Percentiles rank a stretch among this genome's conserved stretches.
phyloP scores from a whole-genome alignment of 805 yeast species.

The Spathaspora sp. region DNA sequence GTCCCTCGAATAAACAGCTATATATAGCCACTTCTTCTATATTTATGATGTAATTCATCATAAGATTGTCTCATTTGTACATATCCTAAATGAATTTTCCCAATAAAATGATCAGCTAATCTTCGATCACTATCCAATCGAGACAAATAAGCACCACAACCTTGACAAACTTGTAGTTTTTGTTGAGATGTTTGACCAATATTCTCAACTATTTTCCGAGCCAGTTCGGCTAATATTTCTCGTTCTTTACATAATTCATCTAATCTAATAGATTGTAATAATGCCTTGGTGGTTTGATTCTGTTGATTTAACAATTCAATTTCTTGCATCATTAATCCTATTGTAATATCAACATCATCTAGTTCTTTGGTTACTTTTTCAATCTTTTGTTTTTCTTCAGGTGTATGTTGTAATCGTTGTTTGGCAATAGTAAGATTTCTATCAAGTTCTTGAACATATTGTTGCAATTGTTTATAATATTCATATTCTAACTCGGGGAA shows the following conservation, averaged over 20 bases:
- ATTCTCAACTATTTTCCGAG: conserved; percentile 61
- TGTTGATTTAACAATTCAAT: conserved; percentile 48
- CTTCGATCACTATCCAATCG: conserved; percentile 84
- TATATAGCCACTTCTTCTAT: conserved; percentile 7
- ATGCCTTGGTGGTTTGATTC: conserved; percentile 48
- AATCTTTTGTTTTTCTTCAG: conserved; percentile 65
- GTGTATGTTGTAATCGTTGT: conserved; percentile 64
- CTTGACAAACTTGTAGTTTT: conserved; percentile 83
- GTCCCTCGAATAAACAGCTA: not conserved
- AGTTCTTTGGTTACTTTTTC: conserved; percentile 52
- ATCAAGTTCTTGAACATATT: conserved; percentile 63
- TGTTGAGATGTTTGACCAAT: conserved; percentile 86
- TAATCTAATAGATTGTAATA: conserved; percentile 46
- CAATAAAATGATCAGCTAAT: conserved; percentile 84
- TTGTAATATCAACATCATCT: conserved; percentile 57
- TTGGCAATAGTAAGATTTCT: conserved; percentile 59
- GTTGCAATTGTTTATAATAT: conserved; percentile 46
- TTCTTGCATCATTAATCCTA: conserved; percentile 68
- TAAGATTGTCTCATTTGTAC: conserved; percentile 66
- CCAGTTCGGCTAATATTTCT: conserved; percentile 49
- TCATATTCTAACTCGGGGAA: conserved; percentile 52
- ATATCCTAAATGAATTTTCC: conserved; percentile 82
- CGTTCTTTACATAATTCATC: conserved; percentile 46
- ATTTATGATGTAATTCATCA: conserved; percentile 27
- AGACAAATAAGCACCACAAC: conserved; percentile 86